Evolutionary conservation across 208 protist species (phyloP), one percentile per base, ranked within the genome.

Genomic region (Acanthamoeba castellanii): DNA sequence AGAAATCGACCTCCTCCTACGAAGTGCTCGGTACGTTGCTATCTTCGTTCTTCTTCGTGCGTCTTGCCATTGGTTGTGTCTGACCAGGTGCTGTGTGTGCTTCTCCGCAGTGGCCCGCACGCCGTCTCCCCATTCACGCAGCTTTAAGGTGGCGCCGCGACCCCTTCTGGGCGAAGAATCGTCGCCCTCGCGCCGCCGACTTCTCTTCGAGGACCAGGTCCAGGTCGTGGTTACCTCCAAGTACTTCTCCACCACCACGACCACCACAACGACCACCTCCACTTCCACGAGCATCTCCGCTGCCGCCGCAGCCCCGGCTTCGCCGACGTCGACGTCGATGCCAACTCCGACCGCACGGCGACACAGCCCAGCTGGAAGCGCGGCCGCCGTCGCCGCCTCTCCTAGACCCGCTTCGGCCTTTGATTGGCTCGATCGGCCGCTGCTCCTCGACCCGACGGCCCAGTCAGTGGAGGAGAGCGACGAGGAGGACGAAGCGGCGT

Each of bases 11-110:
- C 20, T 81, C 72, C 25, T 81, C 72, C 72, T 81, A 81, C 72
- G 72, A 81, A 81, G 72, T 81, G 72, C 30, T 81, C 30, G 72
- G 72, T 81, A 81, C 72, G 30, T 14, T 32, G 20, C n/a, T 70
- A 16, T 16, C 59, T 16, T 22, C 22, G 5, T 64, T 64, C 22
- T 16, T 22, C 11, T 52, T 11, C 11, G 47, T 11, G 47, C 47
- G 47, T 52, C 7, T 52, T 4, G 11, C 47, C 11, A 11, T 11
- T 11, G 47, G 47, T 11, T 45, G 27, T 22, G 8, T 2, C 5
- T 9, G 25, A 76, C 11, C 68, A 4, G 3, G 18, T 37, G 68
- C 2, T 3, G 34, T 76, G 20, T 2, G 27, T 37, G 68, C 34
- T 76, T 34, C 20, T 42, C 34, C 6, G 30, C 72, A 81, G 72